Percentiles rank a stretch among this genome's conserved stretches.
Conservation (phyloP, 1,284 basidiomycete species). For the Naganishia sp. region DNA sequence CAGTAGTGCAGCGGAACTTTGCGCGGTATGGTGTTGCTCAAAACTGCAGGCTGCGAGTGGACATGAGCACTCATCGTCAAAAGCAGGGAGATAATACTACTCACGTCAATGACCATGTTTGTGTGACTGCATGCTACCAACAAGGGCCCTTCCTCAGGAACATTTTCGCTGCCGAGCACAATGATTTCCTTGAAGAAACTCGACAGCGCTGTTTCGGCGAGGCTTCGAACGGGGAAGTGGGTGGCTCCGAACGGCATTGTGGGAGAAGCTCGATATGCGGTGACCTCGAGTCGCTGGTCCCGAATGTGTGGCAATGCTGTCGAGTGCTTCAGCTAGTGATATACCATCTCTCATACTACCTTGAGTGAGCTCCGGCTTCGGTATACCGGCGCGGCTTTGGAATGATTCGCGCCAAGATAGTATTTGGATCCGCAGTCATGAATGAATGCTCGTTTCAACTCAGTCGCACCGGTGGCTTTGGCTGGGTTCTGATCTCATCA, state of each 20-base stretch:
- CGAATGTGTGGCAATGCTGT: too few species aligned
- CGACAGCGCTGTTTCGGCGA: constrained; percentile 72
- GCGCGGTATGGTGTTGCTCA: constrained; percentile 51
- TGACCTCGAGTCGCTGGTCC: not conserved
- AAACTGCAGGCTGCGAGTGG: constrained; percentile 46
- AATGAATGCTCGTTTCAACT: too few species aligned
- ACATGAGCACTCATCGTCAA: constrained; percentile 9
- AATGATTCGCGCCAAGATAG: too few species aligned
- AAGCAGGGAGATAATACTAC: constrained; percentile 44
- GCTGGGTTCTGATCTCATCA: too few species aligned
- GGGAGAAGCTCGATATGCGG: not conserved
- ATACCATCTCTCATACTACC: too few species aligned
- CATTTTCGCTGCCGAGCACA: constrained; percentile 79
- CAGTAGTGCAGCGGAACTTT: constrained; percentile 75
- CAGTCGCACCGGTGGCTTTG: too few species aligned
- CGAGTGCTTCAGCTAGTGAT: too few species aligned
- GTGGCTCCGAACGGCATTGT: constrained; percentile 58
- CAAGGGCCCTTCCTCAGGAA: constrained; percentile 77
- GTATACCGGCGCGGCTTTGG: too few species aligned
- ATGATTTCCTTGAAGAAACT: constrained; percentile 85
- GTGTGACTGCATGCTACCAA: constrained; percentile 83
- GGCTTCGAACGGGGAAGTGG: constrained; percentile 66
- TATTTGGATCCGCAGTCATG: too few species aligned
- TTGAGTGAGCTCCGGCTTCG: too few species aligned
- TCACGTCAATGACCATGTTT: constrained; percentile 92